Conservation (phyloP, 2,329 filamentous ascomycete species). For the Trichoderma sp. region DNA sequence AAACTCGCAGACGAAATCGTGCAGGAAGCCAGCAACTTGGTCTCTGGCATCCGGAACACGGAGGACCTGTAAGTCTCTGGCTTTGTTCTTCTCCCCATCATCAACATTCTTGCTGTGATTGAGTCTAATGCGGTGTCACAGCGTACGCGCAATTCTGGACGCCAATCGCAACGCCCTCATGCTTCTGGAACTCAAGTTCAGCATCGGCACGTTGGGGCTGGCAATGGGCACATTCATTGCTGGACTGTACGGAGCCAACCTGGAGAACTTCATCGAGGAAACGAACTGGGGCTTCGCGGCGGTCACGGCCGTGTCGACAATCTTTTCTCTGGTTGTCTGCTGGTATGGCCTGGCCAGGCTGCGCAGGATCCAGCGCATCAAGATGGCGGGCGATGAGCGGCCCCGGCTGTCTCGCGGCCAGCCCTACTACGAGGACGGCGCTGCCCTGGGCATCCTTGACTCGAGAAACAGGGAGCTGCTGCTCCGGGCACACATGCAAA, state of each 20-base stretch:
- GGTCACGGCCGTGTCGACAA: constrained; percentile 70
- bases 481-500: constrained; percentile 54
- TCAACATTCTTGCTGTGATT: neutral
- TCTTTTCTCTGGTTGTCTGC: constrained; percentile 77
- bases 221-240: constrained; percentile 94
- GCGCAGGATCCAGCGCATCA: constrained; percentile 81
- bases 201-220: constrained; percentile 90
- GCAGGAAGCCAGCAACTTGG: constrained; percentile 88
- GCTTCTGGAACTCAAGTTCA: constrained; percentile 95
- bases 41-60: constrained; percentile 93
- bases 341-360: constrained; percentile 82
- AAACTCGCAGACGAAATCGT: constrained; percentile 98
- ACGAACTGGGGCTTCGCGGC: constrained; percentile 81
- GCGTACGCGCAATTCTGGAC: constrained; percentile 93
- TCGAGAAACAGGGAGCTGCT: constrained; percentile 58
- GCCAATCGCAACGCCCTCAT: constrained; percentile 98
- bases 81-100: neutral
- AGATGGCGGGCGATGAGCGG: constrained; percentile 66
- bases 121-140: constrained; percentile 40
- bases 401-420: constrained; percentile 44
- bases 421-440: constrained; percentile 51
- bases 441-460: constrained; percentile 54
- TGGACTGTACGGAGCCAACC: constrained; percentile 99
- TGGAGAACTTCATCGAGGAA: constrained; percentile 98
- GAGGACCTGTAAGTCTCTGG: constrained; percentile 80